These are phyloP conservation scores for Wickerhamomyces tratensis DNA, from an alignment of 805 yeast genomes.

Conservation along the genomic window DNA sequence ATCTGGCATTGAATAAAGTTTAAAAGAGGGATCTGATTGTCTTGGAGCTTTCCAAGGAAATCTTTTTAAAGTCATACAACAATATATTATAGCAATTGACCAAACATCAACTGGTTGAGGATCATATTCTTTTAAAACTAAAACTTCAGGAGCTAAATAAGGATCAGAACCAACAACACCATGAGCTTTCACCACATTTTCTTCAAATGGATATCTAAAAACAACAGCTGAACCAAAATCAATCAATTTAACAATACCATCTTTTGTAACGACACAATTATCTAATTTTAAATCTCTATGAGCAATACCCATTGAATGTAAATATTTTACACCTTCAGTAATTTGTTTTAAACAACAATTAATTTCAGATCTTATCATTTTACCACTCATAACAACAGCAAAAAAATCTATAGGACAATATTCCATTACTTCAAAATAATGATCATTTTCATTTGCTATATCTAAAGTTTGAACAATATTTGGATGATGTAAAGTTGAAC, in stretches of 20 bases:
- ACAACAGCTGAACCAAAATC: conserved; percentile 84
- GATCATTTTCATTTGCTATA: conserved; percentile 56
- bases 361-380: conserved; percentile 61
- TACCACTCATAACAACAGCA: conserved; percentile 83
- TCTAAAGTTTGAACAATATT: conserved; percentile 79
- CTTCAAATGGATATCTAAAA: conserved; percentile 67
- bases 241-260: conserved; percentile 68
- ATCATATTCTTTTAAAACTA: conserved; percentile 47
- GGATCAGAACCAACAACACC: conserved; percentile 86
- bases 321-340: conserved; percentile 59
- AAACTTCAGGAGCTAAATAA: conserved; percentile 76
- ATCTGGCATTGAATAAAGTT: conserved; percentile 54
- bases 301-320: conserved; percentile 79
- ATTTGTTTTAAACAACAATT: conserved; percentile 81
- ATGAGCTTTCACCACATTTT: conserved; percentile 46
- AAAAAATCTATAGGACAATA: conserved; percentile 88
- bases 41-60: conserved; percentile 86
- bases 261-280: conserved; percentile 74
- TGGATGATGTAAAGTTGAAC: conserved; percentile 67
- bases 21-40: conserved; percentile 58
- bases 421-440: conserved; percentile 78
- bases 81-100: conserved; percentile 77
- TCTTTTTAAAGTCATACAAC: conserved; percentile 79
- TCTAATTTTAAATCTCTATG: conserved; percentile 91
- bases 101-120: conserved; percentile 76